These are phyloP conservation scores for Zoysia matrella DNA, from an alignment of 202 grass and related monocot genomes.

Conservation along the genomic window DNA sequence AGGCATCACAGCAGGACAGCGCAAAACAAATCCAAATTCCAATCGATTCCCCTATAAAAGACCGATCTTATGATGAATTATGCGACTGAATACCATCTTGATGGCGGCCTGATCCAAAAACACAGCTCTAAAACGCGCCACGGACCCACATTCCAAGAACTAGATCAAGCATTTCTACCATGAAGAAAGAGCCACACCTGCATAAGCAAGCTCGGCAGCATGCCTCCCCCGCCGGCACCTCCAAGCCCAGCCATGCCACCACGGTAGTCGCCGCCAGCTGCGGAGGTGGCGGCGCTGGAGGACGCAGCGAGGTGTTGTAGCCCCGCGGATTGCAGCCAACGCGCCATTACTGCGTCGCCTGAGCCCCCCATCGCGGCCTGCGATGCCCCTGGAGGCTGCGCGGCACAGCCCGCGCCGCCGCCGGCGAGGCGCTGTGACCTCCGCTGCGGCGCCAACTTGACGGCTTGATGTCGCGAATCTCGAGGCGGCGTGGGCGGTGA, in stretches of 20 bases:
- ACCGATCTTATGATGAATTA: neutral
- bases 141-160: conserved; percentile 17
- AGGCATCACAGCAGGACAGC: neutral
- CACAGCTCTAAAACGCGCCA: neutral
- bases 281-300: conserved; percentile 32
- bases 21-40: neutral
- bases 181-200: conserved; percentile 61
- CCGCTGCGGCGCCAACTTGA: conserved; percentile 97
- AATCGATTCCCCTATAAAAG: neutral
- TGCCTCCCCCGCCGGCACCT: conserved; percentile 54
- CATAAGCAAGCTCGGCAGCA: conserved; percentile 84
- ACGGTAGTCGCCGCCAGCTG: conserved; percentile 40
- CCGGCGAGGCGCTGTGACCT: conserved; percentile 94
- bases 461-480: conserved; percentile 16
- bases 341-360: conserved; percentile 89
- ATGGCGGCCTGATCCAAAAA: neutral
- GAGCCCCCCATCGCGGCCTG: conserved; percentile 61
- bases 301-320: conserved; percentile 41
- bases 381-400: conserved; percentile 31
- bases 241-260: conserved; percentile 53
- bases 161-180: conserved; percentile 43
- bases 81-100: neutral
- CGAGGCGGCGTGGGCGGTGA: neutral
- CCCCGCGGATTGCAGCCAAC: conserved; percentile 88
- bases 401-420: conserved; percentile 56